phyloP scores from a whole-genome alignment of 768 basidiomycete genomes.

The Rhodotorula kratochvilovae region DNA sequence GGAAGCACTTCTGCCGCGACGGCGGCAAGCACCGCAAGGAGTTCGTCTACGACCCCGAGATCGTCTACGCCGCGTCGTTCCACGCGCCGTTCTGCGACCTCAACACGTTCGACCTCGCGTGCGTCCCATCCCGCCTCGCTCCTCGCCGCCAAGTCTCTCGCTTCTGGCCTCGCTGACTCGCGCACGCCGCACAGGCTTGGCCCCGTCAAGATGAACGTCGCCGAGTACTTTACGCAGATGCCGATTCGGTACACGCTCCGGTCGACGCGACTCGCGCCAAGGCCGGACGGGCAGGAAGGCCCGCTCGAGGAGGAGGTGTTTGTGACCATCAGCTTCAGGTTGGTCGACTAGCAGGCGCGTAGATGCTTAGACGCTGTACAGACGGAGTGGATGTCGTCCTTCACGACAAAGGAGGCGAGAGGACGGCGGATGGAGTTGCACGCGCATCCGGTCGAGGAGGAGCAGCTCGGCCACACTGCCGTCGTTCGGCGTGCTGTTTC shows the following conservation, averaged over 20 bases:
- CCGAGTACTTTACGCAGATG: slow-evolving; percentile 35
- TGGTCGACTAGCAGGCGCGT: slow-evolving; percentile 29
- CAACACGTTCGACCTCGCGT: slow-evolving; percentile 22
- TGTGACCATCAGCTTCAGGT: slow-evolving; percentile 40
- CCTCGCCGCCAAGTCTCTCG: background rate
- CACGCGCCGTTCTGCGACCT: slow-evolving; percentile 30
- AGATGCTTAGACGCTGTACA: background rate
- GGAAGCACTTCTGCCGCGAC: slow-evolving; percentile 38
- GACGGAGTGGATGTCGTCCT: background rate
- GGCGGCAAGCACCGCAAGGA: slow-evolving; percentile 26
- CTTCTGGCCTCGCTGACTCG: background rate
- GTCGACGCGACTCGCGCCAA: slow-evolving; percentile 33
- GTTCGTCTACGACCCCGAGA: slow-evolving; percentile 40
- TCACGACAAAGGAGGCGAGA: too few species aligned
- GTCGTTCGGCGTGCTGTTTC: too few species aligned
- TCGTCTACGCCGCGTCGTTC: slow-evolving; percentile 28
- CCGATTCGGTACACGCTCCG: slow-evolving; percentile 43
- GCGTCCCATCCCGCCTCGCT: background rate
- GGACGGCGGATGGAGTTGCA: too few species aligned
- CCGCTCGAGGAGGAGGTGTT: slow-evolving; percentile 40
- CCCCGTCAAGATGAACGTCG: slow-evolving; percentile 39
- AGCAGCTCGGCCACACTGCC: too few species aligned
- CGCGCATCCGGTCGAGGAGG: too few species aligned
- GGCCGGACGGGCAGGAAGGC: slow-evolving; percentile 18
- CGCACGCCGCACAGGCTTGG: slow-evolving; percentile 6